These are phyloP conservation scores for Linnemannia elongata DNA, from an alignment of 192 early-diverging fungal species.

Conservation along the genomic window DNA sequence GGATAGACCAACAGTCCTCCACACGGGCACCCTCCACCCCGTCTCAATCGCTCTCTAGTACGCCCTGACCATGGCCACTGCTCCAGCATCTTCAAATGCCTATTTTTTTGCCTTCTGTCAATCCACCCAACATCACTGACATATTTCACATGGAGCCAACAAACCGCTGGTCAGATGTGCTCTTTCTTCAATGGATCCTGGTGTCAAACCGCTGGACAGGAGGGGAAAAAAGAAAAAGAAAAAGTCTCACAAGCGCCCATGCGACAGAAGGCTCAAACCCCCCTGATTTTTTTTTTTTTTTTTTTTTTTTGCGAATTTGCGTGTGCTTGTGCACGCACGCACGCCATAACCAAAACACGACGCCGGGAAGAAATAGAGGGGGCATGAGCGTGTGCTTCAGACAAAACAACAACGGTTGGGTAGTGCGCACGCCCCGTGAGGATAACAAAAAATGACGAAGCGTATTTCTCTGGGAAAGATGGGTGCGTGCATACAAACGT, in stretches of 20 bases:
- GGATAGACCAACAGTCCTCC: slow-evolving; percentile 5
- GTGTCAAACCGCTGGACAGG: background rate
- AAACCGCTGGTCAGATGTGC: background rate
- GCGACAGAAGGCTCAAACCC: slow-evolving; percentile 17
- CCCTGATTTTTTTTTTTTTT: slow-evolving; percentile 17
- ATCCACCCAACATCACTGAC: background rate
- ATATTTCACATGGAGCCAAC: background rate
- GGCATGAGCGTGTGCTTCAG: background rate
- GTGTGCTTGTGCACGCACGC: slow-evolving; percentile 20
- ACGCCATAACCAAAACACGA: background rate
- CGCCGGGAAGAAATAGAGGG: background rate
- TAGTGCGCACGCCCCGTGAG: slow-evolving; percentile 3
- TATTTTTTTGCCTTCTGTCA: background rate
- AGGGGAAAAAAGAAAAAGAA: slow-evolving; percentile 1
- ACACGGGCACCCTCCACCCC: background rate
- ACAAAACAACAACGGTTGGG: background rate
- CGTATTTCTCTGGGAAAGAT: background rate
- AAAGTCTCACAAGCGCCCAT: slow-evolving; percentile 1
- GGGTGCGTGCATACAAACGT: background rate
- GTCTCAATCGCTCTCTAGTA: background rate
- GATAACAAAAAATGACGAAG: slow-evolving; percentile 5
- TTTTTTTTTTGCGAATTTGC: slow-evolving; percentile 3
- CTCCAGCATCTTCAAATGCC: background rate
- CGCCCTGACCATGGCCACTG: slow-evolving; percentile 8
- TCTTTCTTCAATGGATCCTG: background rate